phyloP scores from a whole-genome alignment of 2,329 filamentous ascomycete species.

The Chaetomiaceae sp. region DNA sequence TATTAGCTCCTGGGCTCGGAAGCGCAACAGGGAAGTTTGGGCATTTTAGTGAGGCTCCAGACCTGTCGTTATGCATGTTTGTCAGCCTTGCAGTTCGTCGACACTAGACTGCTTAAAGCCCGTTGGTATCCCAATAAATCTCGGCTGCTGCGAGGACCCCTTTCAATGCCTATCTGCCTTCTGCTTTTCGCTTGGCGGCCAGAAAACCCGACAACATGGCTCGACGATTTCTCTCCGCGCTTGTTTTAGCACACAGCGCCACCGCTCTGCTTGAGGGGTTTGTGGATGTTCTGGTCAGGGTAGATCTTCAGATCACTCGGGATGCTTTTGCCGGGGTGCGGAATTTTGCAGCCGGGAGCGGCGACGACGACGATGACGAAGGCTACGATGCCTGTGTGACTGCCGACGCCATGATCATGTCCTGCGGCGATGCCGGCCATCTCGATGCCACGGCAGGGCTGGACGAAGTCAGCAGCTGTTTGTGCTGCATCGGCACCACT shows the following conservation, averaged over 20 bases:
- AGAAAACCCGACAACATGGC: constrained; percentile 7
- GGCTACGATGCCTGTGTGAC: constrained; percentile 18
- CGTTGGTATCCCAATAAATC: too few relatives aligned
- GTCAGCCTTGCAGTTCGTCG: too few relatives aligned
- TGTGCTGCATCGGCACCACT: constrained; percentile 24
- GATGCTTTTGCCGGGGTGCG: not conserved
- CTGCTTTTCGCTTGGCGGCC: not conserved
- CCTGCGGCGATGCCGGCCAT: constrained; percentile 18
- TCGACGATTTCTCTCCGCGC: constrained; percentile 10
- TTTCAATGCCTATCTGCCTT: too few relatives aligned
- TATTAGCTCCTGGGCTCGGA: too few relatives aligned
- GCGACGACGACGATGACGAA: constrained; percentile 13
- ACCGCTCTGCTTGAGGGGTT: constrained; percentile 14
- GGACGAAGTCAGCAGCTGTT: constrained; percentile 17
- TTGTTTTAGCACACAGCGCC: constrained; percentile 14
- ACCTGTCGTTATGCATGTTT: too few relatives aligned
- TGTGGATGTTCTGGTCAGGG: constrained; percentile 16
- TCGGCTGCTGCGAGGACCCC: too few relatives aligned
- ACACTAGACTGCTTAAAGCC: too few relatives aligned
- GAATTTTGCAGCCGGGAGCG: constrained; percentile 8
- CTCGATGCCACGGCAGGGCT: constrained; percentile 13
- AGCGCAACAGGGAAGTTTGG: too few relatives aligned
- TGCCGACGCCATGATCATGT: constrained; percentile 14
- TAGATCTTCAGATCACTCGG: constrained; percentile 6
- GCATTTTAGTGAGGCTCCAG: too few relatives aligned